Evolutionary conservation across 306 rosid species (phyloP).

Genomic region (Abrus precatorius): DNA sequence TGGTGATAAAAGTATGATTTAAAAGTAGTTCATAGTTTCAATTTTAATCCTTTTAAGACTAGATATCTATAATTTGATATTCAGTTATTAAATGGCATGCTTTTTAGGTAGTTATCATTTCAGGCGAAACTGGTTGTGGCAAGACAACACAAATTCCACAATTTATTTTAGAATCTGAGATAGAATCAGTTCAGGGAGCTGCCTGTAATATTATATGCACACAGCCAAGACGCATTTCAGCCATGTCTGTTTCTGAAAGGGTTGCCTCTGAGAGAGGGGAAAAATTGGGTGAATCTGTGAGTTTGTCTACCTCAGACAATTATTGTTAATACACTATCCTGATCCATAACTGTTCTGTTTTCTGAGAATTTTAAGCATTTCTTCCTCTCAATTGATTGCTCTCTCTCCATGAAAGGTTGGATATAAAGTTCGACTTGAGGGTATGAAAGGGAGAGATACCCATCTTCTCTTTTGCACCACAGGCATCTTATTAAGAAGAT

Average conservation of each 20-base stretch:
- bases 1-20: constrained; percentile 35
- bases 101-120: constrained; percentile 79
- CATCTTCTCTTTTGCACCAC: constrained; percentile 98
- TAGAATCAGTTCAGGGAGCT: constrained; percentile 80
- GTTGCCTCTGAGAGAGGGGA: constrained; percentile 95
- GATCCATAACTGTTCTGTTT: constrained; percentile 31
- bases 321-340: constrained; percentile 22
- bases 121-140: constrained; percentile 99
- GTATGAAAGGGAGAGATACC: constrained; percentile 91
- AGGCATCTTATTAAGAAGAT: constrained; percentile 93
- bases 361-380: constrained; percentile 24
- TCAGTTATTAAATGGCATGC: constrained; percentile 19
- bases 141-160: constrained; percentile 99
- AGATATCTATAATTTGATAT: constrained; percentile 28
- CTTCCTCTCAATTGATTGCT: constrained; percentile 21
- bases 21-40: constrained; percentile 15
- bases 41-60: not conserved
- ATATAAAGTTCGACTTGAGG: constrained; percentile 96
- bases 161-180: constrained; percentile 90
- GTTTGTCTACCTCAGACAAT: constrained; percentile 56
- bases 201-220: constrained; percentile 89
- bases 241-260: constrained; percentile 97
- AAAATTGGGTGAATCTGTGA: constrained; percentile 95
- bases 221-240: constrained; percentile 97
- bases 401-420: constrained; percentile 73